Base-by-base conservation (phyloP, 768 basidiomycete genomes). In the Boletus tylopilopsis region DNA sequence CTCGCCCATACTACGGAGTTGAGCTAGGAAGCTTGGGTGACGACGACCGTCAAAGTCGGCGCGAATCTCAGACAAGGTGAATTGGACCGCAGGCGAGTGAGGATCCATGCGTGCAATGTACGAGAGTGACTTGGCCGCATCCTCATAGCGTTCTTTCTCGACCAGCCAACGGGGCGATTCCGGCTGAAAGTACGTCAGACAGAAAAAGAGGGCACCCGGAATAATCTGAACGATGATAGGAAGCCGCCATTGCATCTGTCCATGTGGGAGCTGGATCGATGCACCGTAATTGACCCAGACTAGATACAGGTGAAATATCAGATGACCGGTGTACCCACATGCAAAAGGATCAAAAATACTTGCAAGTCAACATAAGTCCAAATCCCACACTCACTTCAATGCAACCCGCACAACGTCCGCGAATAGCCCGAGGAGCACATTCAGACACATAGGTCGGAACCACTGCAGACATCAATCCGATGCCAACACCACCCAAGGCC, bases 401-500 rank as follows among this genome's bases (percentile, higher is more conserved):
- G 40, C 61, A 56, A 4, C 66, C 69, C 0, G 68, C 69, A 44
- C 71, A 71, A 3, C 71, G 67, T 6, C 71, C 71, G 33, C 73
- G 66, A 29, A 74, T 71, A 16, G 62, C 36, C 45, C 61, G 60
- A 9, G 73, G 73, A 4, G 67, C 65, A 46, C 63, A 71, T 58
- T 73, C 71, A 3, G 71, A 66, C 3, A 71, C 63, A 22, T 73
- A 73, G 0, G 67, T 62, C 2, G 73, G 72, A 19, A 69, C 67
- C 19, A 73, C 40, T 0, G 68, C 69, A 2, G 65, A 57, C 55
- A 70, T 63, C 30, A 71, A 36, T 23, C 76, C 74, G 6, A 77
- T 68, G 3, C 79, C 78, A 29, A 79, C 61, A 16, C 79, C 81
- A 6, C 72, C 67, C 0, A 81, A 54, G 67, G 78, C 78, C 9